These are phyloP conservation scores for Dryas integrifolia DNA, from an alignment of 331 rosid species.

Conservation along the genomic window DNA sequence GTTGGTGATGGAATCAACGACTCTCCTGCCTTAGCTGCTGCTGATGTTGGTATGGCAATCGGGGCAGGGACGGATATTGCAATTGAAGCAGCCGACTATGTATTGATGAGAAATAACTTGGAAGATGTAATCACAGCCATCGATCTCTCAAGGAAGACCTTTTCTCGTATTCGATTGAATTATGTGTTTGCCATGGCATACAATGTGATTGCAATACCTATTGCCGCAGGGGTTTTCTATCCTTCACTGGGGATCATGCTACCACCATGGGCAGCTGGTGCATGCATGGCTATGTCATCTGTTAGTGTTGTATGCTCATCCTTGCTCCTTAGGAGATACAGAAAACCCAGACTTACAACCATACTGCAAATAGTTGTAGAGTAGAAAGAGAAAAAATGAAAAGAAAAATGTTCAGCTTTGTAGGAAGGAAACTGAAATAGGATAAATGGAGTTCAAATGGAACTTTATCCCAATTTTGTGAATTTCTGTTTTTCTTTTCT, in stretches of 20 bases:
- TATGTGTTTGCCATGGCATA: slow-evolving; percentile 91
- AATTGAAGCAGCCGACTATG: slow-evolving; percentile 90
- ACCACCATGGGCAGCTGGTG: slow-evolving; percentile 99
- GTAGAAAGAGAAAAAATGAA: slow-evolving; percentile 33
- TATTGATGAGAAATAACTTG: slow-evolving; percentile 84
- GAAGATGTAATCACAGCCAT: slow-evolving; percentile 98
- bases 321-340: slow-evolving; percentile 80
- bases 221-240: slow-evolving; percentile 78
- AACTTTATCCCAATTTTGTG: slow-evolving; percentile 50
- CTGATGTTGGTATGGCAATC: slow-evolving; percentile 92
- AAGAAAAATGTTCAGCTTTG: slow-evolving; percentile 22
- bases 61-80: slow-evolving; percentile 98
- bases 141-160: slow-evolving; percentile 84
- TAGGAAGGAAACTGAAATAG: slow-evolving; percentile 21
- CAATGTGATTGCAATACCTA: slow-evolving; percentile 81
- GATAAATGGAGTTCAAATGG: slow-evolving; percentile 25
- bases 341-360: slow-evolving; percentile 72
- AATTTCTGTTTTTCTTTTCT: background rate
- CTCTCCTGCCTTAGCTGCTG: slow-evolving; percentile 93
- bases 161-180: slow-evolving; percentile 70
- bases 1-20: slow-evolving; percentile 98
- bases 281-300: slow-evolving; percentile 98
- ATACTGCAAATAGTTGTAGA: slow-evolving; percentile 86
- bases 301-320: slow-evolving; percentile 95
- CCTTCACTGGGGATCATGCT: slow-evolving; percentile 74